Evolutionary conservation across 495 filamentous ascomycete genomes (phyloP).

Genomic region (Lineolata rhizophorae): DNA sequence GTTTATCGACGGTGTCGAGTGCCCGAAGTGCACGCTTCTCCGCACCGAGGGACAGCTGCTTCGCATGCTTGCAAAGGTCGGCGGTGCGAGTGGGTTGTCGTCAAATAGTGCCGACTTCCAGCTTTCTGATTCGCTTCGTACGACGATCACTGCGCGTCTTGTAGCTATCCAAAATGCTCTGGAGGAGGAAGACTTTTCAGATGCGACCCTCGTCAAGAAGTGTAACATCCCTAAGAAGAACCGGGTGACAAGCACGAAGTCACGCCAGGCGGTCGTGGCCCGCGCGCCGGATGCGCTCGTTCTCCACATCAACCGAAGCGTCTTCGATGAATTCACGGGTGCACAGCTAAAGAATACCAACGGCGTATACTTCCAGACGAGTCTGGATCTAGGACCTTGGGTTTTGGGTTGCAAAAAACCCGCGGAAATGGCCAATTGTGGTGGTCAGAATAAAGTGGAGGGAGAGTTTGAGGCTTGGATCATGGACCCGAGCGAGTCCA

Average conservation of each 20-base stretch:
- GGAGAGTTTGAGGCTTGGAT: constrained; percentile 60
- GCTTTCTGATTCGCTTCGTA: constrained; percentile 7
- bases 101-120: constrained; percentile 3
- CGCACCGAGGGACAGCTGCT: constrained; percentile 25
- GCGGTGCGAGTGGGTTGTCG: constrained; percentile 8
- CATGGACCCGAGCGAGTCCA: constrained; percentile 38
- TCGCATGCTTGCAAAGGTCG: constrained; percentile 25
- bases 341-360: constrained; percentile 65
- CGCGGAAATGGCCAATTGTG: no score
- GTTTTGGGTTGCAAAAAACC: constrained; percentile 16
- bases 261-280: constrained; percentile 68
- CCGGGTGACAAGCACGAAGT: constrained; percentile 53
- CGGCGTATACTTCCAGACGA: constrained; percentile 47
- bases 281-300: constrained; percentile 57
- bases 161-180: constrained; percentile 42
- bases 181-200: constrained; percentile 58
- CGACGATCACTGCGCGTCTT: constrained; percentile 25
- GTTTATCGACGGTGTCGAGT: constrained; percentile 69
- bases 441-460: no score
- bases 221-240: constrained; percentile 52
- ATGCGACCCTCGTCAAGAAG: constrained; percentile 45
- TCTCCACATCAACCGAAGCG: constrained; percentile 75
- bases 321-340: constrained; percentile 67
- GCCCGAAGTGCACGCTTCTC: constrained; percentile 71
- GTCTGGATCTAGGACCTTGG: constrained; percentile 57